Evolutionary conservation across 2,329 filamentous ascomycete genomes (phyloP).

Genomic region (Cladophialophora immunda): DNA sequence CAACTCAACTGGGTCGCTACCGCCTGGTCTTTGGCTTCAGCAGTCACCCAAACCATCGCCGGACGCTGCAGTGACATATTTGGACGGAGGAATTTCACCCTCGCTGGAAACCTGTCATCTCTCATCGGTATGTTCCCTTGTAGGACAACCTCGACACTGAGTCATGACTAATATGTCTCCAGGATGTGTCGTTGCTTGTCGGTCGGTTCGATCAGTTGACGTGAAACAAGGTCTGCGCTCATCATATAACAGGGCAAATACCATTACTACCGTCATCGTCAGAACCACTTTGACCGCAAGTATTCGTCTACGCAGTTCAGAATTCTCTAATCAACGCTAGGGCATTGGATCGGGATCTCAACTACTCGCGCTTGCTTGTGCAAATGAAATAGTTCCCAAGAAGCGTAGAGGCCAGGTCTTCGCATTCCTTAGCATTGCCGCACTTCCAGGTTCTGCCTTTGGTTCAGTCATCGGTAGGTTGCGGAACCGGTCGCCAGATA

Average conservation of each 20-base stretch:
- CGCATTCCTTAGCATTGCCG: neutral
- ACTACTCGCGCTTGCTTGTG: neutral
- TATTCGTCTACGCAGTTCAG: no score
- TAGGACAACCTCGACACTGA: neutral
- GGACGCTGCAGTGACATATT: conserved; percentile 24
- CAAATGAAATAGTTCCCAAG: conserved; percentile 8
- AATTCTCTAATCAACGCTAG: neutral
- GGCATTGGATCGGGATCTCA: conserved; percentile 6
- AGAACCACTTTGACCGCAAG: no score
- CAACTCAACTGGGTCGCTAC: conserved; percentile 23
- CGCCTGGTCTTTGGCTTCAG: conserved; percentile 14
- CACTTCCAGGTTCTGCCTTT: conserved; percentile 10
- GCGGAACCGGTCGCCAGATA: neutral
- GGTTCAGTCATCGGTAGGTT: conserved; percentile 16
- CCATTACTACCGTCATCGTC: no score
- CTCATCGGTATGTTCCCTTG: conserved; percentile 14
- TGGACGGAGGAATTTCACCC: conserved; percentile 22
- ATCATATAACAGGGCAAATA: no score
- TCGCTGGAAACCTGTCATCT: conserved; percentile 12
- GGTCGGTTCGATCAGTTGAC: no score
- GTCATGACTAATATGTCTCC: no score
- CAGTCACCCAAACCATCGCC: conserved; percentile 8
- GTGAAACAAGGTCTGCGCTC: no score
- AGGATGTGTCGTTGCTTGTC: no score
- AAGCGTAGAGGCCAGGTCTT: neutral